Conservation (phyloP, 257 asterid genomes). For the Osmanthus fragrans region DNA sequence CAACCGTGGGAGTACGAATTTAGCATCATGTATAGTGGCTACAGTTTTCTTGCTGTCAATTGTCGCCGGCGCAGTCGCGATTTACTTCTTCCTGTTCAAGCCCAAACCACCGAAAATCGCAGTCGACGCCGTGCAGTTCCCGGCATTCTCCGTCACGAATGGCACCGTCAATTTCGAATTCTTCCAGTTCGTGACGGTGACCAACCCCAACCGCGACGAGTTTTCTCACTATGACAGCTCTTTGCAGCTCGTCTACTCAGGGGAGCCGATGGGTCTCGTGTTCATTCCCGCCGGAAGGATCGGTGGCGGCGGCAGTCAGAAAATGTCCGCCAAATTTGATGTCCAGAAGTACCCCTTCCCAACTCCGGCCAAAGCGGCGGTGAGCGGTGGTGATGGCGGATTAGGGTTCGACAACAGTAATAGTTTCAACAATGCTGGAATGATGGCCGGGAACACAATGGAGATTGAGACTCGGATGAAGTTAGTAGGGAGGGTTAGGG, state of each 20-base stretch:
- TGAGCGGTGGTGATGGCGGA: slow-evolving; percentile 25
- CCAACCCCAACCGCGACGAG: slow-evolving; percentile 85
- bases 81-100: slow-evolving; percentile 73
- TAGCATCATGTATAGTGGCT: slow-evolving; percentile 84
- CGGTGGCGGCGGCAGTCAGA: slow-evolving; percentile 73
- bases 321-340: slow-evolving; percentile 82
- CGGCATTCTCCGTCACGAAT: slow-evolving; percentile 72
- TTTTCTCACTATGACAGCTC: slow-evolving; percentile 98
- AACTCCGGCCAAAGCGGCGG: slow-evolving; percentile 38
- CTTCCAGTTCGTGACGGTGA: slow-evolving; percentile 83
- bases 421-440: slow-evolving; percentile 8
- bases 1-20: slow-evolving; percentile 54
- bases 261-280: slow-evolving; percentile 76
- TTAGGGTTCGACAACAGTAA: slow-evolving; percentile 4
- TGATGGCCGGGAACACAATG: slow-evolving; percentile 47
- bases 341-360: slow-evolving; percentile 72
- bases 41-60: slow-evolving; percentile 66
- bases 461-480: slow-evolving; percentile 87
- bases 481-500: slow-evolving; percentile 85
- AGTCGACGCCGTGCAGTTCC: slow-evolving; percentile 86
- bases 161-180: slow-evolving; percentile 81
- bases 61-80: slow-evolving; percentile 59
- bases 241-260: slow-evolving; percentile 79
- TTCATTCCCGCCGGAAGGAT: slow-evolving; percentile 93
- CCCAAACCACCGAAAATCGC: slow-evolving; percentile 80